A percentile compares a stretch with the other conserved stretches of the same genome.
Conservation (phyloP, 1,284 basidiomycete genomes). For the Neotropicomus parvogracilis region DNA sequence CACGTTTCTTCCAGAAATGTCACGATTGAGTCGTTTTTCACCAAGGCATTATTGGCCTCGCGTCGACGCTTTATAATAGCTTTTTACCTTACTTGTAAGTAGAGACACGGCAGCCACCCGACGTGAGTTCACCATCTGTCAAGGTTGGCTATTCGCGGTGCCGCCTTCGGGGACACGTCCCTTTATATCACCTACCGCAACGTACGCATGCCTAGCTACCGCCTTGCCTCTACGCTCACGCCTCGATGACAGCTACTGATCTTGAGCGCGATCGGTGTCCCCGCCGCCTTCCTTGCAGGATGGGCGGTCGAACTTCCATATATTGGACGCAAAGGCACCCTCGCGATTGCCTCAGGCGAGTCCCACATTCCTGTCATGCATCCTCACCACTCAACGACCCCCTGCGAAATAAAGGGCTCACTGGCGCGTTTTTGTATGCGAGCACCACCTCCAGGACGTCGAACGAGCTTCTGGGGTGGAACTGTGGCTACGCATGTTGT, state of each 20-base stretch:
- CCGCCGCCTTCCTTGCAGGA: conserved; percentile 62
- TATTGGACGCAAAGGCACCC: conserved; percentile 61
- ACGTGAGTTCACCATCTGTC: conserved; percentile 4
- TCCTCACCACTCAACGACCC: conserved; percentile 28
- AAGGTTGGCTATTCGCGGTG: conserved; percentile 47
- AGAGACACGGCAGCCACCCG: background rate
- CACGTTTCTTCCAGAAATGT: background rate
- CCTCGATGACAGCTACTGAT: conserved; percentile 46
- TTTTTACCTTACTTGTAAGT: conserved; percentile 52
- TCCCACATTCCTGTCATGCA: background rate
- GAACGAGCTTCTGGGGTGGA: conserved; percentile 65
- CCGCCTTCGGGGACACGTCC: conserved; percentile 46
- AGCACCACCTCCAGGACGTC: conserved; percentile 64
- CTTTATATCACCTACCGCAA: conserved; percentile 53
- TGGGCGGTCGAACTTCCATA: conserved; percentile 59
- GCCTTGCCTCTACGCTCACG: conserved; percentile 1
- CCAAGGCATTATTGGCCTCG: conserved; percentile 57
- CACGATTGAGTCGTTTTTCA: background rate
- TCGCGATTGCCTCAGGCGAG: conserved; percentile 53
- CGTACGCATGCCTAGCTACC: conserved; percentile 29
- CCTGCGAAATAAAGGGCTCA: conserved; percentile 45
- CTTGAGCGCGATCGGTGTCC: conserved; percentile 61
- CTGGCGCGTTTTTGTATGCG: conserved; percentile 66
- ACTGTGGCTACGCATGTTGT: conserved; percentile 63
- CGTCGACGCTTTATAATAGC: conserved; percentile 58